Percentiles rank a stretch among this genome's conserved stretches.
phyloP scores from a whole-genome alignment of 2,329 filamentous ascomycete species.

The Tolypocladium amazonense region DNA sequence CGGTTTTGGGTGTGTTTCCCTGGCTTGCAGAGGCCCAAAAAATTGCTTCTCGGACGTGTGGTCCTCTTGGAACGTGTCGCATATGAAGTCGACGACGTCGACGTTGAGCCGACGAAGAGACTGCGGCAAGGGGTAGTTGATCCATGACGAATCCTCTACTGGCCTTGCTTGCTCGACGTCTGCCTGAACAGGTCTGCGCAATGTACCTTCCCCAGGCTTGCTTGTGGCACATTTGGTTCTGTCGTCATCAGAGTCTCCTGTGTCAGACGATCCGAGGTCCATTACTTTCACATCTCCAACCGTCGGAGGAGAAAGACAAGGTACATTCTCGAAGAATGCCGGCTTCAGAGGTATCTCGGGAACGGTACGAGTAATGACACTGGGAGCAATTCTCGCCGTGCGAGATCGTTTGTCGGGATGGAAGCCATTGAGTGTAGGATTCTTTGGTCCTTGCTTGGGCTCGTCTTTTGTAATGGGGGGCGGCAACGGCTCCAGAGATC shows the following conservation, averaged over 20 bases:
- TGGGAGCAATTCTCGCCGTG: conserved; percentile 16
- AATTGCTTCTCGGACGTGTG: conserved; percentile 38
- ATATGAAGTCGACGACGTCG: conserved; percentile 49
- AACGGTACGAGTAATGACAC: conserved; percentile 16
- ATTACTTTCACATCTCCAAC: conserved; percentile 10
- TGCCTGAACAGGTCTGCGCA: conserved; percentile 4
- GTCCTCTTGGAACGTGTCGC: conserved; percentile 48
- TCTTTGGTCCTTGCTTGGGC: conserved; percentile 16
- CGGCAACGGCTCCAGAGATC: conserved; percentile 20
- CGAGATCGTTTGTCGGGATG: conserved; percentile 24
- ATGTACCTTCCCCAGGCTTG: not conserved
- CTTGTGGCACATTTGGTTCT: not conserved
- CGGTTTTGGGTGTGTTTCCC: conserved; percentile 6
- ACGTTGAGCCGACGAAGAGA: conserved; percentile 42
- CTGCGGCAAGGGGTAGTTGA: conserved; percentile 39
- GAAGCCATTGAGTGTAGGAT: conserved; percentile 17
- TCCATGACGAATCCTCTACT: conserved; percentile 11
- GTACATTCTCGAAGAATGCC: conserved; percentile 27
- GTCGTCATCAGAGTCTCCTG: conserved; percentile 4
- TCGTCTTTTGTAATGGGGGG: conserved; percentile 16
- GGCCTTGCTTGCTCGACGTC: conserved; percentile 12
- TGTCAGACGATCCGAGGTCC: conserved; percentile 8
- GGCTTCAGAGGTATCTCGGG: conserved; percentile 24
- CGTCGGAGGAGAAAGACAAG: conserved; percentile 12
- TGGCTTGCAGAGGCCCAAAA: conserved; percentile 22